phyloP scores from a whole-genome alignment of 108 stramenopile species.

The Skeletonema marinoi region DNA sequence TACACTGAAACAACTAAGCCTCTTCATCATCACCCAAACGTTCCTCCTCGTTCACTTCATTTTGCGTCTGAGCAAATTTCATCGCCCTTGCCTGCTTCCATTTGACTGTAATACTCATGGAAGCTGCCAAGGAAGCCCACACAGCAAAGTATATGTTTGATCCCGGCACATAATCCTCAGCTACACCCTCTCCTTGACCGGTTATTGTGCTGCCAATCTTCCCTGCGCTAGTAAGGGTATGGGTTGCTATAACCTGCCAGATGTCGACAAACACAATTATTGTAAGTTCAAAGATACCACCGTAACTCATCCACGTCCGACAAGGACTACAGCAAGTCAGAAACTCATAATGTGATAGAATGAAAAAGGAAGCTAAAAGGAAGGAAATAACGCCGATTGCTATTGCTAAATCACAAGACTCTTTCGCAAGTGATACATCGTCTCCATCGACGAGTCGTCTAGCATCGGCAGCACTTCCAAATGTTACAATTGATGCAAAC shows the following conservation, averaged over 20 bases:
- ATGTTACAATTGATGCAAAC: slow-evolving; percentile 41
- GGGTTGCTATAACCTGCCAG: slow-evolving; percentile 26
- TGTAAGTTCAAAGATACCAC: slow-evolving; percentile 26
- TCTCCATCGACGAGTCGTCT: background rate
- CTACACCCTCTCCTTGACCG: slow-evolving; percentile 7
- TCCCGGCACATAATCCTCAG: slow-evolving; percentile 47
- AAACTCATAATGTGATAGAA: slow-evolving; percentile 73
- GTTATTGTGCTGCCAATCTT: slow-evolving; percentile 18
- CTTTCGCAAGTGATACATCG: slow-evolving; percentile 2
- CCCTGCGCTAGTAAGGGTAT: slow-evolving; percentile 22
- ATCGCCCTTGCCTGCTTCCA: slow-evolving; percentile 80
- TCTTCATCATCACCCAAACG: slow-evolving; percentile 28
- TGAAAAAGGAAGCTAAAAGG: slow-evolving; percentile 47
- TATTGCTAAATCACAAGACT: slow-evolving; percentile 54
- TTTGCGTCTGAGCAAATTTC: slow-evolving; percentile 68
- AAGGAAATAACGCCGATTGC: slow-evolving; percentile 47
- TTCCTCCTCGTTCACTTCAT: slow-evolving; percentile 3
- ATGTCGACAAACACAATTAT: slow-evolving; percentile 13
- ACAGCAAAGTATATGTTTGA: slow-evolving; percentile 63
- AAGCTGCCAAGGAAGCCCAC: slow-evolving; percentile 59
- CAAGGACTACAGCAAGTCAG: slow-evolving; percentile 35
- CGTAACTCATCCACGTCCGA: slow-evolving; percentile 27
- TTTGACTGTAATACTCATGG: slow-evolving; percentile 54
- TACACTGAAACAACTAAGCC: slow-evolving; percentile 3
- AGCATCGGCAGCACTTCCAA: slow-evolving; percentile 49